Conservation (phyloP, 805 yeast genomes). For the Ogataea nakhonphanomensis region DNA sequence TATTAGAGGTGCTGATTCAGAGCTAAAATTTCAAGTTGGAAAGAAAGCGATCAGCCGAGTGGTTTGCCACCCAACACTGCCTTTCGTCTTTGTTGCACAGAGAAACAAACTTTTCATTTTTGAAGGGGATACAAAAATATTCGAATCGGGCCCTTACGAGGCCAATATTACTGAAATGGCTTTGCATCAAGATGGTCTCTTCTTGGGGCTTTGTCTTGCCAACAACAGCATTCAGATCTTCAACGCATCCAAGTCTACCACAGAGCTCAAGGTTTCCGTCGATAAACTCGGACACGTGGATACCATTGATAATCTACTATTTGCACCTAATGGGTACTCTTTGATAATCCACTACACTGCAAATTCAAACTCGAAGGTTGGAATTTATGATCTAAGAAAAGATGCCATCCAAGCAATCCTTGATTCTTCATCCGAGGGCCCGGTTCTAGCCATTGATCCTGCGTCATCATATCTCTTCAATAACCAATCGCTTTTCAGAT, state of each 20-base stretch:
- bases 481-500: constrained; percentile 15
- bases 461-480: constrained; percentile 18
- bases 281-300: constrained; percentile 3
- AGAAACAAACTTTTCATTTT: constrained; percentile 10
- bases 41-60: constrained; percentile 8
- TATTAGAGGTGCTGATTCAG: constrained; percentile 1
- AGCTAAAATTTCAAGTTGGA: constrained; percentile 1
- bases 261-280: constrained; percentile 33
- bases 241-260: constrained; percentile 37
- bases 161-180: constrained; percentile 11
- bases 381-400: constrained; percentile 27
- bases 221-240: constrained; percentile 36
- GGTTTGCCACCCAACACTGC: constrained; percentile 13
- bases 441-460: constrained; percentile 14
- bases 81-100: constrained; percentile 13
- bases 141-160: constrained; percentile 9
- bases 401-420: constrained; percentile 7
- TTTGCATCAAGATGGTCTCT: constrained; percentile 38
- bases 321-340: constrained; percentile 68
- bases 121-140: constrained; percentile 5
- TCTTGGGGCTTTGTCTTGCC: constrained; percentile 35
- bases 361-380: constrained; percentile 12
- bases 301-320: constrained; percentile 37
- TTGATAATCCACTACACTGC: constrained; percentile 26
- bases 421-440: background rate